A percentile compares a stretch with the other conserved stretches of the same genome.
Evolutionary conservation across 129 eudicot genomes (phyloP).

Genomic region (Smallanthus sonchifolius): DNA sequence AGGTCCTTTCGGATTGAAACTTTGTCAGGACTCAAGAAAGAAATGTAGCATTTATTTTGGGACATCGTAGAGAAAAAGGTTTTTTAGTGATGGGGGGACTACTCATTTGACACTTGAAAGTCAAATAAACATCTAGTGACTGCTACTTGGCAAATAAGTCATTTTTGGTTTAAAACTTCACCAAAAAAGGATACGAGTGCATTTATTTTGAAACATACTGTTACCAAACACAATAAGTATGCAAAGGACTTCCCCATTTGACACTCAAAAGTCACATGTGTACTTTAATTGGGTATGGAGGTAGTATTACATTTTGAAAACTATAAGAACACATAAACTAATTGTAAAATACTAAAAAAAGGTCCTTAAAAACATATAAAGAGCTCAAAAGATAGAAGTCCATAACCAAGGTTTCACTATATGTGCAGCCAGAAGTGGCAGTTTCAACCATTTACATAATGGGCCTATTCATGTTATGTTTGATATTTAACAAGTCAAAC

Average conservation of each 20-base stretch:
- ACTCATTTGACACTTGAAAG: too few relatives aligned
- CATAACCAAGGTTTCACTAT: not conserved
- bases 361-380: slow-evolving; percentile 8
- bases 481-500: too few relatives aligned
- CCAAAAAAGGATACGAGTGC: not conserved
- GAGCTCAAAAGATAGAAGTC: not conserved
- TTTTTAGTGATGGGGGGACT: too few relatives aligned
- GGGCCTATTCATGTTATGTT: too few relatives aligned
- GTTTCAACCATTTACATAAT: not conserved
- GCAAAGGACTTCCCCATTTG: not conserved
- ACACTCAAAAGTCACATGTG: not conserved
- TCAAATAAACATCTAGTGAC: too few relatives aligned
- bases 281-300: too few relatives aligned
- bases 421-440: not conserved
- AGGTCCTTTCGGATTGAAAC: not conserved
- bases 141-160: not conserved
- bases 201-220: not conserved
- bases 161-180: not conserved
- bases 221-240: not conserved
- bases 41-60: not conserved
- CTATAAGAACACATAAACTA: not conserved
- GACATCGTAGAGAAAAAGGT: not conserved
- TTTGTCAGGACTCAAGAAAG: not conserved
- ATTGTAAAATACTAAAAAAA: not conserved
- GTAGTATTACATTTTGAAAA: too few relatives aligned